Evolutionary conservation across 768 basidiomycete species (phyloP), one percentile per base, ranked within the genome.

Genomic region (Mycena latifolia): DNA sequence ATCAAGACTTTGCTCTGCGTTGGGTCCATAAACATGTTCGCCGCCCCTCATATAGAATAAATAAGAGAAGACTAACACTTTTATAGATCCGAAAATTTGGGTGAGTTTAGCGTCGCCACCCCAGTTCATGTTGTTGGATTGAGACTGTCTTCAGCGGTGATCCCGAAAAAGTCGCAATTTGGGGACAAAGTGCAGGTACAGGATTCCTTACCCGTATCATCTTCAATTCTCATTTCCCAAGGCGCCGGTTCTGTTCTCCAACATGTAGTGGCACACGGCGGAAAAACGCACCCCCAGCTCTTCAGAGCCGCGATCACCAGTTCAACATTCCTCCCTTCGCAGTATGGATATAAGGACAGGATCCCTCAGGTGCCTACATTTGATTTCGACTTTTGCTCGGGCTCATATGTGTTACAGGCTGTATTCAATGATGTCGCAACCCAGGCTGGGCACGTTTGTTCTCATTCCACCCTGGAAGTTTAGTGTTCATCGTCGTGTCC

Each of bases 11-110:
- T 63, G 82, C 82, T 18, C 61, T 84, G 18, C 65, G 74, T 57
- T 84, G 83, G 84, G 80, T 84, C 5, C 80, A 82, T 47, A 57
- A 73, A 45, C 74, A 84, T 71, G 82, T 33, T 33, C 31, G 31
- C 50, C 14, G 9, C 24, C 28, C 18, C 46, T 52, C 18, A 48
- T 46, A 18, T n/a, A n/a, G n/a, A n/a, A n/a, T n/a, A n/a, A n/a
- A n/a, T n/a, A n/a, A n/a, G n/a, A n/a, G n/a, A n/a, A n/a, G n/a
- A n/a, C n/a, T n/a, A n/a, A n/a, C n/a, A n/a, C n/a, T n/a, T n/a
- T n/a, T n/a, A n/a, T n/a, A n/a, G n/a, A n/a, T n/a, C n/a, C n/a
- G n/a, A n/a, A n/a, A n/a, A n/a, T n/a, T n/a, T n/a, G n/a, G n/a
- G n/a, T n/a, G n/a, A n/a, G n/a, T n/a, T n/a, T n/a, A n/a, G n/a